Evolutionary conservation across 2,329 filamentous ascomycete species (phyloP).

Genomic region (Aspergillus jensenii): DNA sequence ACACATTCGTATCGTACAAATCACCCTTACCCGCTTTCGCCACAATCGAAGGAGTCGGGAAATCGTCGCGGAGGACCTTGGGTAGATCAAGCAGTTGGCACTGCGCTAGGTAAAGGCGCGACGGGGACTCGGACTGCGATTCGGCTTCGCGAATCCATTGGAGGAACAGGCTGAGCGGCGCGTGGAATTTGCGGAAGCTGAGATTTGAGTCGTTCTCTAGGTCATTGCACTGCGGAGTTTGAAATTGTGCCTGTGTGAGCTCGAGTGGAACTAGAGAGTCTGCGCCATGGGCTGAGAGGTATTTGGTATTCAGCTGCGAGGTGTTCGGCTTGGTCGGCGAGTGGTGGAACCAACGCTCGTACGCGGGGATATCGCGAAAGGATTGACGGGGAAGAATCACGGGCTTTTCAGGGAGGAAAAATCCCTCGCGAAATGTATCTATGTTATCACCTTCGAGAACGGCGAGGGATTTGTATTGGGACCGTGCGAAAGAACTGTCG

Average conservation of each 20-base stretch:
- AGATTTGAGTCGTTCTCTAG: not conserved
- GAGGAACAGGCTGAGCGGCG: slow-evolving; percentile 62
- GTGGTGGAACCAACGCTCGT: slow-evolving; percentile 59
- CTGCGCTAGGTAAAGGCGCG: slow-evolving; percentile 81
- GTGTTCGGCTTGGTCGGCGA: slow-evolving; percentile 34
- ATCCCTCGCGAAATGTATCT: slow-evolving; percentile 52
- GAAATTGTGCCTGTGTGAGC: slow-evolving; percentile 40
- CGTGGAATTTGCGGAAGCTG: slow-evolving; percentile 48
- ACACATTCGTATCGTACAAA: slow-evolving; percentile 82
- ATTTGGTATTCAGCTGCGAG: slow-evolving; percentile 40
- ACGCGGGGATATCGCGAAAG: slow-evolving; percentile 53
- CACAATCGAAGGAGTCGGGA: slow-evolving; percentile 68
- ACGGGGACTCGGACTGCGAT: slow-evolving; percentile 22
- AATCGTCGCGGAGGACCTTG: slow-evolving; percentile 57
- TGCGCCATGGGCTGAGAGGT: slow-evolving; percentile 47
- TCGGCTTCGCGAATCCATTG: slow-evolving; percentile 46
- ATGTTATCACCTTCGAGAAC: slow-evolving; percentile 37
- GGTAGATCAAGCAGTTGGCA: slow-evolving; percentile 71
- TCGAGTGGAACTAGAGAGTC: slow-evolving; percentile 60
- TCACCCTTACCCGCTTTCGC: slow-evolving; percentile 69
- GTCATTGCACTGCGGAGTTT: not conserved
- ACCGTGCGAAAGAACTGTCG: not conserved
- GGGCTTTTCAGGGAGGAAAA: slow-evolving; percentile 55
- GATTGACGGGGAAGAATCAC: slow-evolving; percentile 48
- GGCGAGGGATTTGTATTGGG: slow-evolving; percentile 25